A percentile compares a stretch with the other conserved stretches of the same genome.
These are phyloP conservation scores for Calonectria honghensis DNA, from an alignment of 2,329 filamentous ascomycete species.

Conservation along the genomic window DNA sequence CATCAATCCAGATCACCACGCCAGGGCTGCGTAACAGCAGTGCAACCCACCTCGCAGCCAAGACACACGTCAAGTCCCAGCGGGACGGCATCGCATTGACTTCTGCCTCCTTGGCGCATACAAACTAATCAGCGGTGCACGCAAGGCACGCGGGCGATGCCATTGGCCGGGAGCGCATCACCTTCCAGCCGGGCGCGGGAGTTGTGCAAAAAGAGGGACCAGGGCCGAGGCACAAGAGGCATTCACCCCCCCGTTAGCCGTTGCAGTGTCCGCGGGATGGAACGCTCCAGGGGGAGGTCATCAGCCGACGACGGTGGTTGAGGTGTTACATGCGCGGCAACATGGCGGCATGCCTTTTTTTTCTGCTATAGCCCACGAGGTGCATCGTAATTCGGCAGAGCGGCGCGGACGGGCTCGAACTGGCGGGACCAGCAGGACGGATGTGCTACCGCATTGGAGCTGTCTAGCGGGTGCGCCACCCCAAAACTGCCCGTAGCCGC, in stretches of 20 bases:
- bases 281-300: conserved; percentile 5
- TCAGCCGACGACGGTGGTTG: background rate
- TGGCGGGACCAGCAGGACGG: conserved; percentile 11
- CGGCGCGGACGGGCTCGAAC: background rate
- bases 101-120: conserved; percentile 7
- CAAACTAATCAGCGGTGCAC: background rate
- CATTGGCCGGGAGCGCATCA: background rate
- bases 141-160: conserved; percentile 6
- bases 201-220: conserved; percentile 9
- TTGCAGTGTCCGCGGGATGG: conserved; percentile 9
- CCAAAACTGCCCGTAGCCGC: background rate
- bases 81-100: background rate
- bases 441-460: conserved; percentile 20
- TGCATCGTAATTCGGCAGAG: background rate
- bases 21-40: background rate
- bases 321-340: background rate
- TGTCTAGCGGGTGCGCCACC: conserved; percentile 14
- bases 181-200: conserved; percentile 1
- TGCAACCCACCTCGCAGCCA: conserved; percentile 12
- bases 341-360: background rate
- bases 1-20: conserved; percentile 3
- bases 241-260: background rate
- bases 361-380: background rate
- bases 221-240: background rate
- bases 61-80: conserved; percentile 21